These are phyloP conservation scores for Colletotrichum liaoningense DNA, from an alignment of 2,329 filamentous ascomycete genomes.

Conservation along the genomic window DNA sequence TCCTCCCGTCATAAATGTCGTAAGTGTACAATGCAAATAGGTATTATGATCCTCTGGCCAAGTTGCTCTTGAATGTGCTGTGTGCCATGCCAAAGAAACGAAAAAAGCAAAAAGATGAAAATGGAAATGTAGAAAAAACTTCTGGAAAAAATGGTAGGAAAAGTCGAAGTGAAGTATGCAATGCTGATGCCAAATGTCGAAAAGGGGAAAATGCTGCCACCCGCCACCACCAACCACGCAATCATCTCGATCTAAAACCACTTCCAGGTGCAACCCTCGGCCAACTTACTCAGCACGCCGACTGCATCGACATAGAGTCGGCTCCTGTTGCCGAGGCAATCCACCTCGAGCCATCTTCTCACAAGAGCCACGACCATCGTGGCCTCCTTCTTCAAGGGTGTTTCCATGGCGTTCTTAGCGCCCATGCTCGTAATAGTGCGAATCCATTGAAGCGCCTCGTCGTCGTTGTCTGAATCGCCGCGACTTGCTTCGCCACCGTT, in stretches of 20 bases:
- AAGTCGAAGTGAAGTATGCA: background rate
- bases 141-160: background rate
- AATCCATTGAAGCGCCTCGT: constrained; percentile 50
- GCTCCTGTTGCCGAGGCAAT: constrained; percentile 60
- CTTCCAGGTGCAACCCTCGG: constrained; percentile 48
- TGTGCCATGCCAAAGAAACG: background rate
- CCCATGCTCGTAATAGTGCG: constrained; percentile 53
- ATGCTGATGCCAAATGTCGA: background rate
- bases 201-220: background rate
- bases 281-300: constrained; percentile 62
- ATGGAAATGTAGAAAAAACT: background rate
- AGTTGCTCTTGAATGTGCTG: background rate
- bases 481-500: constrained; percentile 33
- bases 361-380: constrained; percentile 61
- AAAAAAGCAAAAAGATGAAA: background rate
- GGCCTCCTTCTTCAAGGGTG: constrained; percentile 55
- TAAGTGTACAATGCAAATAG: constrained; percentile 7
- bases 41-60: background rate
- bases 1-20: background rate
- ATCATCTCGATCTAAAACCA: constrained; percentile 26
- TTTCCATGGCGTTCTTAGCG: constrained; percentile 51
- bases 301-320: constrained; percentile 65
- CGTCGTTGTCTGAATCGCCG: constrained; percentile 36
- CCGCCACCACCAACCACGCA: background rate
- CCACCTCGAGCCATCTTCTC: constrained; percentile 57